Evolutionary conservation across 805 yeast genomes (phyloP), one percentile per base, ranked within the genome.

Genomic region (Ogataea paraovalis): DNA sequence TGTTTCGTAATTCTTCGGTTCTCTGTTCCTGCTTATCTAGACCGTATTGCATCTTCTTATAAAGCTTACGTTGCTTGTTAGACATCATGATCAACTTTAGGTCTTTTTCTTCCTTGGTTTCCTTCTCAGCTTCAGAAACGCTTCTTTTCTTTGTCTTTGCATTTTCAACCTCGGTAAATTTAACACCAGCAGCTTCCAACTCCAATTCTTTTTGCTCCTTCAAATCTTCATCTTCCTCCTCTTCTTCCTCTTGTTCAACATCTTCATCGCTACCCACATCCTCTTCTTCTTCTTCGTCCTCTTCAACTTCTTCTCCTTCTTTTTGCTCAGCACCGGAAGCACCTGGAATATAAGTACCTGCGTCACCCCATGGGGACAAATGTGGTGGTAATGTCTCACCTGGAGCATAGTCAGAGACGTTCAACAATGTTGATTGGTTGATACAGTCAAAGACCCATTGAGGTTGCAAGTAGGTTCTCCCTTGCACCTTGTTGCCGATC

Each of bases 331-430:
- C 34, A 30, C 14, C 75, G 13, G 65, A 68, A 28, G 79, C 85
- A 48, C 76, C 82, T 59, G 99, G 98, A 68, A 92, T 82, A 70
- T 94, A 94, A 46, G 83, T 85, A 58, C 85, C 89, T 42, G 91
- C 79, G 71, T 94, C 99, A 58, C 98, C 98, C 98, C 99, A 94
- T 73, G 99, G 99, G 44, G 96, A 87, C 61, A 94, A 74, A 69
- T 94, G 99, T 33, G 99, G 97, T 40, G 99, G 99, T 54, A 94
- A 75, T 4, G 88, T 73, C 70, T 92, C 97, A 47, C 99, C 99
- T 4, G 97, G 96, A 39, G 95, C 86, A 64, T 94, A 94, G 46
- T 75, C 76, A 46, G 84, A 82, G 20, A 88, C 96, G 18, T 94
- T 80, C 50, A 86, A 73, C 51, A 94, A 74, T 50, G 78, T 74